Percentiles rank a stretch among this genome's conserved stretches.
These are phyloP conservation scores for Striga hermonthica DNA, from an alignment of 305 asterid genomes.

Conservation along the genomic window DNA sequence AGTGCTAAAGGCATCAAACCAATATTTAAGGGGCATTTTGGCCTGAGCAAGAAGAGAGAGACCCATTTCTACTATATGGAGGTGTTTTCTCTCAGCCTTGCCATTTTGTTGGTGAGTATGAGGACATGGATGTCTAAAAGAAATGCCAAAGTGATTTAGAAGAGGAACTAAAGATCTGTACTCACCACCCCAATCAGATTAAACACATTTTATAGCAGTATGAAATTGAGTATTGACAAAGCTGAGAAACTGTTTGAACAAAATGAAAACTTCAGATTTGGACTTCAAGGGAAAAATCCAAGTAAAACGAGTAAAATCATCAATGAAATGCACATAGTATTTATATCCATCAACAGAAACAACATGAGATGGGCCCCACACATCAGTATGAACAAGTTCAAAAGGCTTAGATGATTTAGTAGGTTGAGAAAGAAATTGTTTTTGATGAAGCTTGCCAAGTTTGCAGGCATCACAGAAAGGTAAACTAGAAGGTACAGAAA, in stretches of 20 bases:
- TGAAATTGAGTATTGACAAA: neutral
- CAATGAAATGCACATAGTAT: neutral
- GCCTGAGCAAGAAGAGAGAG: neutral
- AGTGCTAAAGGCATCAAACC: neutral
- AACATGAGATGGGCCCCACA: neutral
- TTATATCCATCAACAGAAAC: neutral
- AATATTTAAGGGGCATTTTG: neutral
- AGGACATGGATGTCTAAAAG: too few relatives aligned
- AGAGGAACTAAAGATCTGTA: too few relatives aligned
- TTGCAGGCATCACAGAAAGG: too few relatives aligned
- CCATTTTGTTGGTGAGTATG: neutral
- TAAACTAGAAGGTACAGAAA: too few relatives aligned
- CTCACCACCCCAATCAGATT: too few relatives aligned
- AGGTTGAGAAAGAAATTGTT: too few relatives aligned
- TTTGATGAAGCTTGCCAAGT: too few relatives aligned
- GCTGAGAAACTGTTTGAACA: neutral
- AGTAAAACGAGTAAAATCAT: neutral
- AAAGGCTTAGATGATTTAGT: too few relatives aligned
- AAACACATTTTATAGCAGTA: too few relatives aligned
- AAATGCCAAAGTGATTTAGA: too few relatives aligned
- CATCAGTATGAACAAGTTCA: too few relatives aligned
- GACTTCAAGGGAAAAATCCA: neutral
- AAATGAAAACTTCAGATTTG: neutral
- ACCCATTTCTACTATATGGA: neutral
- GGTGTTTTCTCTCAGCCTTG: neutral